Evolutionary conservation across 192 early-diverging fungal species (phyloP).

Genomic region (Umbelopsis ramanniana): DNA sequence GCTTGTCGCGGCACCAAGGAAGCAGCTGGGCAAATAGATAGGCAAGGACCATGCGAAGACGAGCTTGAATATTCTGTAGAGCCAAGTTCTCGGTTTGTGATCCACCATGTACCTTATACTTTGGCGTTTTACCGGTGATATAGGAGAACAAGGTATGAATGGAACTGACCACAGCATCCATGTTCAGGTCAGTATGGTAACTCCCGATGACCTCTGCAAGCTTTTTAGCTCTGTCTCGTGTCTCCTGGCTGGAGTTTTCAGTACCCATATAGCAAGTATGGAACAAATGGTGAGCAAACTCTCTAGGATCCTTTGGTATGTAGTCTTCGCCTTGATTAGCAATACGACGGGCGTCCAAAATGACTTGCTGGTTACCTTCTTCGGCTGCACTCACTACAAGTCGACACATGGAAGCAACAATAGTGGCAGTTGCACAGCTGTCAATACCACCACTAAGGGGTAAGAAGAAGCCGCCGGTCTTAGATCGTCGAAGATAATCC

Average conservation of each 20-base stretch:
- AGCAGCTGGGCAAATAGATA: conserved; percentile 96
- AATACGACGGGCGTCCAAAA: conserved; percentile 73
- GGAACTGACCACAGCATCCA: conserved; percentile 81
- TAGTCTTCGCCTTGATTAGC: conserved; percentile 64
- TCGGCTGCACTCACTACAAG: conserved; percentile 72
- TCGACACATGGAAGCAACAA: conserved; percentile 92
- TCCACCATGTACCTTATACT: conserved; percentile 87
- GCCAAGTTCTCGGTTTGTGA: conserved; percentile 87
- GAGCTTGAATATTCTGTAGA: conserved; percentile 96
- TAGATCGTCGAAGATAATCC: conserved; percentile 96
- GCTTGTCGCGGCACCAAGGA: conserved; percentile 78
- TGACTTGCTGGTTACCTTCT: conserved; percentile 68
- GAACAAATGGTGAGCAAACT: conserved; percentile 86
- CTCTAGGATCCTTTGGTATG: conserved; percentile 76
- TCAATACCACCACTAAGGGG: conserved; percentile 98
- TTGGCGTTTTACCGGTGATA: conserved; percentile 75
- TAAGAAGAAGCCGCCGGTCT: conserved; percentile 89
- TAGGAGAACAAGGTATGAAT: conserved; percentile 76
- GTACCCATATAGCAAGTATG: conserved; percentile 98
- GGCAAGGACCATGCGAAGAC: conserved; percentile 92
- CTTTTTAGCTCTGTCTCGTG: conserved; percentile 75
- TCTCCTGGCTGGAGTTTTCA: conserved; percentile 86
- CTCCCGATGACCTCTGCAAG: conserved; percentile 86
- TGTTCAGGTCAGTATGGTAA: conserved; percentile 90
- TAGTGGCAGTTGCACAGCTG: conserved; percentile 86